Evolutionary conservation across 495 filamentous ascomycete species (phyloP), one percentile per base, ranked within the genome.

Genomic region (Aspergillus bertholletiae): DNA sequence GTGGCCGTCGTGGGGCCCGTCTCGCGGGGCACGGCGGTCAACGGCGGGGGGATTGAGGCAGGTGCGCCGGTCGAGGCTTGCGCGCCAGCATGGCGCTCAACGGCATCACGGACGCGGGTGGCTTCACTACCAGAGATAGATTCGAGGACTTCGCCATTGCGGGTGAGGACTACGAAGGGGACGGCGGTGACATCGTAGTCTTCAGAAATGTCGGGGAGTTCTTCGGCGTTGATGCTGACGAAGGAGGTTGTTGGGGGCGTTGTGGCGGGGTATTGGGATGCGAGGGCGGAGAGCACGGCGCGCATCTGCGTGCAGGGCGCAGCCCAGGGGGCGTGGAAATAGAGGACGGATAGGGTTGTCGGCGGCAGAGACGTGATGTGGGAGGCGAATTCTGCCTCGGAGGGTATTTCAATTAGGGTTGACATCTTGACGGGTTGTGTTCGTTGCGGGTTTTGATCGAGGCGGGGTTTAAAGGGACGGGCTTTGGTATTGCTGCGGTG

Each of bases 281-380:
- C 92, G 53, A 99, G 87, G 27, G 89, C 86, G 62, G 80, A 74
- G 53, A 99, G 85, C 51, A 96, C 87, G n/a, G 82, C 85, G 58
- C 83, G 81, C 92, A 96, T 96, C 72, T 96, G 92, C 50, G 87
- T 80, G 77, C 94, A 97, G 12, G 92, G 94, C 26, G 88, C 90
- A n/a, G 95, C 94, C 94, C 95, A 97, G 62, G 91, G 87, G 0
- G 95, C 88, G 72, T 96, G 86, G 76, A 97, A 97, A 68, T 91
- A 96, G 61, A 96, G 81, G 60, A 96, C 82, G 46, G 89, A 73
- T 32, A 96, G 81, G 11, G 87, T 79, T 6, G 84, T 77, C 5
- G 84, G 60, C 0, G 88, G 82, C 15, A 92, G 79, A 18, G 84
- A 75, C 46, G 78, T 69, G 51, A 89, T 67, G 66, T 88, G 78